Conservation (phyloP, 805 yeast genomes). For the Saccharomyces mikatae region DNA sequence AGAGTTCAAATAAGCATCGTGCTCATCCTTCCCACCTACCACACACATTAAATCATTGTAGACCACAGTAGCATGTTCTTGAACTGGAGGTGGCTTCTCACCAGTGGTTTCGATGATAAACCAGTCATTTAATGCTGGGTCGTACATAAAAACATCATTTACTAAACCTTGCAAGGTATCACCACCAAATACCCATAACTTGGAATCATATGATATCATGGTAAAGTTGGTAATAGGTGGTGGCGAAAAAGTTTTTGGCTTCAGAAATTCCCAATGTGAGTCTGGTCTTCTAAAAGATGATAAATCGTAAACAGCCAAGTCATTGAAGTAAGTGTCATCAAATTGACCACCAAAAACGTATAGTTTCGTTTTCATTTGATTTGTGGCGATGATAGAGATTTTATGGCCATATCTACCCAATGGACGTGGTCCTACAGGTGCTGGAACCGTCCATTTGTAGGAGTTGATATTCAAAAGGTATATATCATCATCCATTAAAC, state of each 20-base stretch:
- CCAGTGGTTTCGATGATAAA: constrained; percentile 51
- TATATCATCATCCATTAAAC: constrained; percentile 79
- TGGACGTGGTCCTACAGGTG: constrained; percentile 69
- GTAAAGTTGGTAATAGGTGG: constrained; percentile 90
- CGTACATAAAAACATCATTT: constrained; percentile 74
- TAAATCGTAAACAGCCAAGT: constrained; percentile 77
- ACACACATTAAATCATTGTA: constrained; percentile 73
- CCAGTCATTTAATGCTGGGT: constrained; percentile 66
- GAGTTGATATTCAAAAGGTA: constrained; percentile 79
- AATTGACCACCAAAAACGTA: constrained; percentile 94
- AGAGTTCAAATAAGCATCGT: constrained; percentile 59
- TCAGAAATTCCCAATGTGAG: constrained; percentile 75
- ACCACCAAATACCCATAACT: constrained; percentile 88
- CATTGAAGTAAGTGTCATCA: constrained; percentile 74
- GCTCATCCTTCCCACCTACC: constrained; percentile 79
- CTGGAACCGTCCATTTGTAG: constrained; percentile 70
- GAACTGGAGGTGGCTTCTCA: constrained; percentile 66
- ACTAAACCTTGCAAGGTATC: constrained; percentile 64
- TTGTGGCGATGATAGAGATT: constrained; percentile 61
- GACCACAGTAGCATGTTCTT: constrained; percentile 82
- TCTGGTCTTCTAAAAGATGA: constrained; percentile 76
- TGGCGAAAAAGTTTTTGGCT: constrained; percentile 40
- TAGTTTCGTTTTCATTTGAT: constrained; percentile 49
- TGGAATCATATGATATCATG: constrained; percentile 70
- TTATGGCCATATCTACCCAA: constrained; percentile 93